Percentiles rank a stretch among this genome's conserved stretches.
These are phyloP conservation scores for Pseudozyma thailandica DNA, from an alignment of 1,284 basidiomycete genomes.

Conservation along the genomic window DNA sequence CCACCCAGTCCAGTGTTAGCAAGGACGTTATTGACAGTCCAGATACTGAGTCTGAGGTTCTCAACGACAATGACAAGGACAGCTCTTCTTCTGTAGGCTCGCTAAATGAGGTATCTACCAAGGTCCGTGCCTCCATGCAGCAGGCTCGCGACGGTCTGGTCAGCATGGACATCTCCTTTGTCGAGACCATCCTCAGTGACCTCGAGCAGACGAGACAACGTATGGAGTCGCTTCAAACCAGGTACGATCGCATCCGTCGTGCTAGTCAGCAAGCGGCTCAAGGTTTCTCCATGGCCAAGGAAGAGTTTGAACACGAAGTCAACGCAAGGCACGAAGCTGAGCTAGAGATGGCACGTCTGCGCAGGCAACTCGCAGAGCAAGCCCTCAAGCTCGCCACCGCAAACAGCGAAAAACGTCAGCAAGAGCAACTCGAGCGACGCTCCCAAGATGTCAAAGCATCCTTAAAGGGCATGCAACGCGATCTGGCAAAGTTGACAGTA, in stretches of 20 bases:
- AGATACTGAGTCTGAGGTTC: constrained; percentile 33
- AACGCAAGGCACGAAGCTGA: constrained; percentile 88
- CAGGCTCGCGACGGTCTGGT: constrained; percentile 75
- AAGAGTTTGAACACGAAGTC: constrained; percentile 91
- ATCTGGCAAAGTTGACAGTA: constrained; percentile 84
- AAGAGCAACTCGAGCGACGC: constrained; percentile 81
- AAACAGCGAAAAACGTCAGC: constrained; percentile 76
- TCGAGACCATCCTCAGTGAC: constrained; percentile 78
- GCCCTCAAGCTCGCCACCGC: constrained; percentile 84
- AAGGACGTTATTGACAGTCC: background rate
- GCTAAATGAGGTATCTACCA: constrained; percentile 61
- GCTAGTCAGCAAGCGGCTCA: constrained; percentile 89
- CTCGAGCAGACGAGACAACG: constrained; percentile 78
- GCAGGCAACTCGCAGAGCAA: constrained; percentile 87
- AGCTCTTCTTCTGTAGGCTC: constrained; percentile 14
- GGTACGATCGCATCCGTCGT: constrained; percentile 83
- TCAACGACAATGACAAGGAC: constrained; percentile 20
- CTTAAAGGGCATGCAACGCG: constrained; percentile 81
- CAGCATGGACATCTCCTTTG: constrained; percentile 78
- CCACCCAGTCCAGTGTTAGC: background rate
- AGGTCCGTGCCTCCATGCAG: constrained; percentile 76
- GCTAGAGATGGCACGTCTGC: constrained; percentile 84
- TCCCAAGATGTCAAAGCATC: constrained; percentile 82
- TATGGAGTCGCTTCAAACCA: constrained; percentile 77
- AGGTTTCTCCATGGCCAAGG: constrained; percentile 88